These are phyloP conservation scores for Termitomyces sp. DNA, from an alignment of 768 basidiomycete genomes.

Conservation along the genomic window DNA sequence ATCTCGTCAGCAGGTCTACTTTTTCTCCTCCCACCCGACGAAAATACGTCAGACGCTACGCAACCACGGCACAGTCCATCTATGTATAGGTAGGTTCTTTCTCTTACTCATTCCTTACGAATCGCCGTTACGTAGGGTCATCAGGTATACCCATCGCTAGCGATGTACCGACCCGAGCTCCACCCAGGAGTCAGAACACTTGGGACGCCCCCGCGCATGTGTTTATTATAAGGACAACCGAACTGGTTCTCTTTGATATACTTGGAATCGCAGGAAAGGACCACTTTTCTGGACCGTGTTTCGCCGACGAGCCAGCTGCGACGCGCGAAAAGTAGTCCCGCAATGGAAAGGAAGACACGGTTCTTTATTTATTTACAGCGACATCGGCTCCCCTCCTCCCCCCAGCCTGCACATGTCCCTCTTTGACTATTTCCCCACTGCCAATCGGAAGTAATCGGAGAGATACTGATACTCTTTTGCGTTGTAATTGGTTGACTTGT, in stretches of 20 bases:
- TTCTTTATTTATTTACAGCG: not conserved
- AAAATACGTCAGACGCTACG: slow-evolving; percentile 2
- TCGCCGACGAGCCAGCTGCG: not conserved
- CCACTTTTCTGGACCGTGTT: not conserved
- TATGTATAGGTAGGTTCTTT: not conserved
- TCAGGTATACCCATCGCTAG: not conserved
- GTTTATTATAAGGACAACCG: not conserved
- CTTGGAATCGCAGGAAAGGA: not conserved
- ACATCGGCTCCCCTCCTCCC: not conserved
- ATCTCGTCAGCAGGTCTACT: not conserved
- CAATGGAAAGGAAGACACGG: not conserved
- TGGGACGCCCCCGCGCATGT: not conserved
- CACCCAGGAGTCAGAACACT: not conserved
- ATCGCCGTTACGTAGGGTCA: slow-evolving; percentile 2
- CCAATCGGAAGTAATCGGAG: not conserved
- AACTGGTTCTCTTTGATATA: not conserved
- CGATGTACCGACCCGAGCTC: not conserved
- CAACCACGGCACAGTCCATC: not conserved
- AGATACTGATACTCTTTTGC: not conserved
- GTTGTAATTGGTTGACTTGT: not conserved
- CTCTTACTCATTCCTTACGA: not conserved
- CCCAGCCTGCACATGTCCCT: not conserved
- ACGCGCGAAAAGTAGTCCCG: not conserved
- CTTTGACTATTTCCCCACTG: not conserved
- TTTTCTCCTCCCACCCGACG: not conserved